Evolutionary conservation across 352 stramenopile species (phyloP), one percentile per base, ranked within the genome.

Genomic region (Phytophthora fragariaefolia): DNA sequence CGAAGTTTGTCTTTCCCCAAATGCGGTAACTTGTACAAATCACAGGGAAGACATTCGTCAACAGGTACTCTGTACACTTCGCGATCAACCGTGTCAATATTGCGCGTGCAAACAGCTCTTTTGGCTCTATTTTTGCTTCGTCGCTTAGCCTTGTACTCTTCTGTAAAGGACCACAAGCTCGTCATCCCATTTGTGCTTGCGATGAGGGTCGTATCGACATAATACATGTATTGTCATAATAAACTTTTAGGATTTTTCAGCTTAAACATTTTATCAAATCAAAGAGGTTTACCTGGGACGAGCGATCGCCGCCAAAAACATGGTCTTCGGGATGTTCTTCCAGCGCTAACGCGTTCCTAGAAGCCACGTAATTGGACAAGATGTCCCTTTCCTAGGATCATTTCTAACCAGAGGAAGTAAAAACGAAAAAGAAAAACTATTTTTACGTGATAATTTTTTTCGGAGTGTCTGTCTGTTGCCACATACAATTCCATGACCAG

Each of bases 1-100:
- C n/a, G n/a, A n/a, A n/a, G n/a, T n/a, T n/a, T n/a, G n/a, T n/a
- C n/a, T n/a, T n/a, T n/a, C n/a, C n/a, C n/a, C n/a, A n/a, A n/a
- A n/a, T n/a, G n/a, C n/a, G n/a, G n/a, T n/a, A n/a, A n/a, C n/a
- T n/a, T n/a, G n/a, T n/a, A n/a, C n/a, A n/a, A n/a, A n/a, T 17
- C 6, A 64, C 20, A 17, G 69, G 63, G 28, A 74, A 50, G 4
- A 52, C 22, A 34, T 58, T 47, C 8, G 10, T 28, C 1, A 58
- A 6, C n/a, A 58, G 9, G 7, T 53, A 40, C 23, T 53, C 12
- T 53, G 50, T 43, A 58, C 22, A 32, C 32, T n/a, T 8, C 20
- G 0, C 28, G 50, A 58, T 53, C 5, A 15, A 23, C 26, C 6
- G 47, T 53, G 22, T 53, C 47, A 32, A 58, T 58, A 15, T 32